Evolutionary conservation across 768 basidiomycete genomes (phyloP).

Genomic region (Lactarius sanguifluus): DNA sequence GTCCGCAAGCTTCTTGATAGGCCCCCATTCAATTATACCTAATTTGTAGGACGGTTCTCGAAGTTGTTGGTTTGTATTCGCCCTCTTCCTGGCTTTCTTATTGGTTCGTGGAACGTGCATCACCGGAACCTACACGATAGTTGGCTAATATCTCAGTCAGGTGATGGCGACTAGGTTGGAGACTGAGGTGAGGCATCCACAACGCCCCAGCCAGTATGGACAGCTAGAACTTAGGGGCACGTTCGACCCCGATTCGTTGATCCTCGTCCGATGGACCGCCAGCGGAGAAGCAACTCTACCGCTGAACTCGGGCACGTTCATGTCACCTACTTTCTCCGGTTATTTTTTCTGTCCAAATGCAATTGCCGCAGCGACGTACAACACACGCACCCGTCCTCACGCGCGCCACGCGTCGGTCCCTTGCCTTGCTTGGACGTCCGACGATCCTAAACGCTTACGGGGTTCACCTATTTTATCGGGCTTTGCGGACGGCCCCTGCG

Average conservation of each 20-base stretch:
- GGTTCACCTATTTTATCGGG: not conserved
- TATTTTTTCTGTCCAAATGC: conserved; percentile 7
- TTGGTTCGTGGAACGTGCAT: conserved; percentile 17
- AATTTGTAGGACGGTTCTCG: conserved; percentile 21
- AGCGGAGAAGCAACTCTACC: conserved; percentile 19
- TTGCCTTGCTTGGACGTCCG: conserved; percentile 17
- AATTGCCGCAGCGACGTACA: conserved; percentile 21
- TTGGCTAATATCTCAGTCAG: conserved; percentile 11
- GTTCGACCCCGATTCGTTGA: conserved; percentile 15
- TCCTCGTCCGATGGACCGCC: conserved; percentile 22
- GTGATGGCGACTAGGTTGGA: conserved; percentile 8
- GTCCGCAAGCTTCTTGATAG: conserved; percentile 11
- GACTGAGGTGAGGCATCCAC: conserved; percentile 15
- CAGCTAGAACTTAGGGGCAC: conserved; percentile 14
- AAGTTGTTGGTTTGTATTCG: not conserved
- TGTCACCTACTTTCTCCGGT: conserved; percentile 11
- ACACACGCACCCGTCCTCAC: conserved; percentile 21
- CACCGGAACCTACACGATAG: conserved; percentile 3
- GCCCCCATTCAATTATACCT: conserved; percentile 6
- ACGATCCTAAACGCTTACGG: conserved; percentile 15
- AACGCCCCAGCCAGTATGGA: not conserved
- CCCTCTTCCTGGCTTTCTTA: conserved; percentile 11
- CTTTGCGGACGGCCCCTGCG: not conserved
- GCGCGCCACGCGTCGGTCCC: conserved; percentile 26
- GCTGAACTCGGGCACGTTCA: conserved; percentile 22